phyloP scores from a whole-genome alignment of 495 filamentous ascomycete species.

The Sporormia fimetaria region DNA sequence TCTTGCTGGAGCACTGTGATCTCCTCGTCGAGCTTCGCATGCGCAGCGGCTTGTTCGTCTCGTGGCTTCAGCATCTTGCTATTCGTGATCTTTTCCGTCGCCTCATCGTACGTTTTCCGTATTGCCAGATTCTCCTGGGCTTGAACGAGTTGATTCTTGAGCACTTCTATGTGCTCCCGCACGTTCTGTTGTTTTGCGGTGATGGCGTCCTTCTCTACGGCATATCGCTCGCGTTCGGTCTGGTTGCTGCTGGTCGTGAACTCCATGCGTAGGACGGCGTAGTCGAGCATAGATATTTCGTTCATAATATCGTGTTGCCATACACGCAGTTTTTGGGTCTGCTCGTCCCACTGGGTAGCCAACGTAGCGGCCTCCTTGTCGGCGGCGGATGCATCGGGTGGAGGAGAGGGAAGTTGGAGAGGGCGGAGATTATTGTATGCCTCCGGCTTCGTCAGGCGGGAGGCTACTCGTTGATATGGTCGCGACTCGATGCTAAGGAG shows the following conservation, averaged over 20 bases:
- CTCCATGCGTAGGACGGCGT: conserved; percentile 76
- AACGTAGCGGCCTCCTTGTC: conserved; percentile 33
- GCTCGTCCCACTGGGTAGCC: conserved; percentile 37
- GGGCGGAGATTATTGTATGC: conserved; percentile 44
- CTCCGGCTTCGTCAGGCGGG: conserved; percentile 58
- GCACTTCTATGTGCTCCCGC: conserved; percentile 57
- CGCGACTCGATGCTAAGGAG: conserved; percentile 87
- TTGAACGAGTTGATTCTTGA: conserved; percentile 61
- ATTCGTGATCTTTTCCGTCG: conserved; percentile 75
- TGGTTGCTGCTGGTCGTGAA: conserved; percentile 73
- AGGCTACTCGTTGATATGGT: conserved; percentile 80
- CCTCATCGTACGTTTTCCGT: conserved; percentile 75
- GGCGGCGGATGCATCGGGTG: conserved; percentile 49
- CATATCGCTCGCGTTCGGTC: conserved; percentile 77
- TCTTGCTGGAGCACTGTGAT: conserved; percentile 79
- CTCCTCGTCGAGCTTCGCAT: conserved; percentile 73
- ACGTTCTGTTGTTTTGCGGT: conserved; percentile 62
- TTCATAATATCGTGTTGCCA: conserved; percentile 74
- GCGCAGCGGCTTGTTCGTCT: conserved; percentile 66
- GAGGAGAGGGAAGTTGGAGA: conserved; percentile 55
- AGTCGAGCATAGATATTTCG: conserved; percentile 85
- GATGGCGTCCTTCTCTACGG: conserved; percentile 66
- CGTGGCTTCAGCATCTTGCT: conserved; percentile 68
- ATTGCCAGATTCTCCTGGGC: conserved; percentile 64
- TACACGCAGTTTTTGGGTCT: conserved; percentile 43